Conservation (phyloP, 2,329 filamentous ascomycete genomes). For the Graphilbum ipis-grandicollis region DNA sequence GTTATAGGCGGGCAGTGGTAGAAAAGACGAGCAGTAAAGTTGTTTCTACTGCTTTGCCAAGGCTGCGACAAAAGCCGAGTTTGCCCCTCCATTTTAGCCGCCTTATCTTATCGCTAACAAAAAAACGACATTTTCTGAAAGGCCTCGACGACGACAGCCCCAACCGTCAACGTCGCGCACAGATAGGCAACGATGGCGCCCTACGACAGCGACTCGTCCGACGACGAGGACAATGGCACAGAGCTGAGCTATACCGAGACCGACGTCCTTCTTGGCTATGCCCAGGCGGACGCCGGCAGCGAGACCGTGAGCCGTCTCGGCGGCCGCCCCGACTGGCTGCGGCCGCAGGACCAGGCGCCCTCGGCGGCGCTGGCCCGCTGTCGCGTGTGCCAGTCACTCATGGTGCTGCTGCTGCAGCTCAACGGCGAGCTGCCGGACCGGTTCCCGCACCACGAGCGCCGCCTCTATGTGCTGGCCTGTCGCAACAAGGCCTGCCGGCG, state of each 20-base stretch:
- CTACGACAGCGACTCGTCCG: constrained; percentile 79
- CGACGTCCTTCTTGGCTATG: constrained; percentile 79
- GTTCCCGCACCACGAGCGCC: constrained; percentile 74
- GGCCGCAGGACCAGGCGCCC: constrained; percentile 49
- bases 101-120: background rate
- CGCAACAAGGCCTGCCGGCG: constrained; percentile 61
- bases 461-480: constrained; percentile 77
- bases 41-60: no score
- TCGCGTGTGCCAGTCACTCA: constrained; percentile 67
- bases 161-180: no score
- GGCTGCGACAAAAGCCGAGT: no score
- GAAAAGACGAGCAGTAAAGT: no score
- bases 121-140: constrained; percentile 1
- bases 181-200: no score
- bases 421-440: constrained; percentile 77
- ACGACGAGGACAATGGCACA: constrained; percentile 36
- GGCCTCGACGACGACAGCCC: no score
- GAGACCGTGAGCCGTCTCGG: constrained; percentile 81
- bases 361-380: constrained; percentile 68
- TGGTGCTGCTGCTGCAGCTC: constrained; percentile 76
- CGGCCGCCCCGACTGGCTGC: constrained; percentile 73
- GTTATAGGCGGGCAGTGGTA: no score
- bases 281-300: constrained; percentile 49
- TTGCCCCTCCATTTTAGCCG: no score
- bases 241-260: constrained; percentile 48